These are phyloP conservation scores for Flammula alnicola DNA, from an alignment of 1,284 basidiomycete species.

Conservation along the genomic window DNA sequence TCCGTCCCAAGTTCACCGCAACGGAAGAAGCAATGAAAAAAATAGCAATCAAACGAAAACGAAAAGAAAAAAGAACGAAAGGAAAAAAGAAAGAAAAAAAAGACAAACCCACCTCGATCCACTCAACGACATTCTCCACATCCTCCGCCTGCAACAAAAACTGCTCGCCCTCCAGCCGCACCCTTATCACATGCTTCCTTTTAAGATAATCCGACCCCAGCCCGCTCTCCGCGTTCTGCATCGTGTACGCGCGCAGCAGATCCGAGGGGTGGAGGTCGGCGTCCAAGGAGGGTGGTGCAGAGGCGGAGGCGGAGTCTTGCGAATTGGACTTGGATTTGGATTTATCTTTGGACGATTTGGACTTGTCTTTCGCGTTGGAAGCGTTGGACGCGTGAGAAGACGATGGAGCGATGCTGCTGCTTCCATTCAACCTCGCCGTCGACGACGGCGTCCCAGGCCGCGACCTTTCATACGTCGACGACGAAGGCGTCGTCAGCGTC, in stretches of 20 bases:
- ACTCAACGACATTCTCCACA: slow-evolving; percentile 87
- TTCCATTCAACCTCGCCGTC: neutral
- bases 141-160: slow-evolving; percentile 92
- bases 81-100: slow-evolving; percentile 7
- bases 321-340: neutral
- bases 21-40: too few relatives aligned
- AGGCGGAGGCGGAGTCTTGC: neutral
- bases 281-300: slow-evolving; percentile 20
- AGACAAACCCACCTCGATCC: slow-evolving; percentile 83
- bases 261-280: slow-evolving; percentile 51
- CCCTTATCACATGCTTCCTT: slow-evolving; percentile 92
- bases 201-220: slow-evolving; percentile 96
- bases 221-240: slow-evolving; percentile 92
- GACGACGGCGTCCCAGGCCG: slow-evolving; percentile 5
- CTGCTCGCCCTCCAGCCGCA: slow-evolving; percentile 94
- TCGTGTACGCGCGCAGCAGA: slow-evolving; percentile 70
- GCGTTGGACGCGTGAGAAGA: neutral
- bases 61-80: slow-evolving; percentile 10
- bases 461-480: slow-evolving; percentile 9
- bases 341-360: slow-evolving; percentile 5
- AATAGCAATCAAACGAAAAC: too few relatives aligned
- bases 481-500: slow-evolving; percentile 16
- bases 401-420: neutral
- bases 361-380: slow-evolving; percentile 8
- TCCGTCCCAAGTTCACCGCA: too few relatives aligned